phyloP scores from a whole-genome alignment of 2,329 filamentous ascomycete species.

The Ceratocystis alfenasii region DNA sequence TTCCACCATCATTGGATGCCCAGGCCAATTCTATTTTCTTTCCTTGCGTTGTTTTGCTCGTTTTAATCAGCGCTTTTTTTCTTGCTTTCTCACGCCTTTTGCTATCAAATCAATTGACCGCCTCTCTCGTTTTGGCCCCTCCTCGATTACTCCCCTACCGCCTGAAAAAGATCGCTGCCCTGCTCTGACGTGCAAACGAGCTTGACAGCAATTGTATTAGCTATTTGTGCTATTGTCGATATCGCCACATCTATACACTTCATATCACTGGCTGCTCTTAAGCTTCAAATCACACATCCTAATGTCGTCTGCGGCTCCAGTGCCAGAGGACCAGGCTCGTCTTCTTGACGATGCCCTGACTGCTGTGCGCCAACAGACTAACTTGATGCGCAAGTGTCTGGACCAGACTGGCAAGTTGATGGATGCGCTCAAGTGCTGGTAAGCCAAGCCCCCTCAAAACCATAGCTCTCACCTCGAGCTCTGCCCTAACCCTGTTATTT shows the following conservation, averaged over 20 bases:
- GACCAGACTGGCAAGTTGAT: constrained; percentile 97
- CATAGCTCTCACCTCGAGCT: neutral
- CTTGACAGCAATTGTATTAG: no score
- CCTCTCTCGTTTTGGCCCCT: neutral
- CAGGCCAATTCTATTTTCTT: neutral
- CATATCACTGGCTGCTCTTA: neutral
- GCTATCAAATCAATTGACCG: constrained; percentile 9
- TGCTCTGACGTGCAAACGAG: no score
- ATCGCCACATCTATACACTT: neutral
- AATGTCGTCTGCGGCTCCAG: constrained; percentile 45
- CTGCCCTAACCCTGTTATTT: neutral
- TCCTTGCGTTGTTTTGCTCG: constrained; percentile 5
- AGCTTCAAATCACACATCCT: neutral
- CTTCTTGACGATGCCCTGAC: constrained; percentile 94
- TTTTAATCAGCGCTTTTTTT: constrained; percentile 8
- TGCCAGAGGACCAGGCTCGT: constrained; percentile 68
- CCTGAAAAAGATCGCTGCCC: no score
- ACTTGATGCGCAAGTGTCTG: constrained; percentile 92
- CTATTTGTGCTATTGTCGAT: no score
- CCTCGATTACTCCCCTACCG: neutral
- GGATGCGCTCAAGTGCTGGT: constrained; percentile 99
- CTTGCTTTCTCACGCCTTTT: neutral
- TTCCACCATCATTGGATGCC: neutral
- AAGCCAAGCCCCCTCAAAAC: constrained; percentile 30
- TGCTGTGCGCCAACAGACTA: constrained; percentile 93